These are phyloP conservation scores for Raddia guianensis DNA, from an alignment of 176 grass and related monocot species.

Conservation along the genomic window DNA sequence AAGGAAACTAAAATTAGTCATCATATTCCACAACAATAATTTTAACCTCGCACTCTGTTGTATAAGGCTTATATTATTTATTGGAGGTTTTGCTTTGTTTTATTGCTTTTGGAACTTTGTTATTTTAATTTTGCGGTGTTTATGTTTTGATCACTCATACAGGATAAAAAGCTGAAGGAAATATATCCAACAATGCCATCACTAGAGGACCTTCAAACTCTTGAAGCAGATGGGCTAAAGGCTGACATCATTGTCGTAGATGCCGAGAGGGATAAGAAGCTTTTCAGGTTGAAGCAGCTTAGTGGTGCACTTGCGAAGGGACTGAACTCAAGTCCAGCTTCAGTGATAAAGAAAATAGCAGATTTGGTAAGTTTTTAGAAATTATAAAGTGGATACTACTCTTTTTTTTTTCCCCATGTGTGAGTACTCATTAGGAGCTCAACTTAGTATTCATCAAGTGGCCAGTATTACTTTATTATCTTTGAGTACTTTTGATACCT, in stretches of 20 bases:
- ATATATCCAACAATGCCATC: conserved; percentile 75
- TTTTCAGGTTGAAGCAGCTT: conserved; percentile 96
- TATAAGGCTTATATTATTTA: conserved; percentile 7
- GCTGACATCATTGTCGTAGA: conserved; percentile 94
- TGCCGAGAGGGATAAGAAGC: conserved; percentile 88
- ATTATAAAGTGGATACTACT: background rate
- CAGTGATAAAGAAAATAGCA: conserved; percentile 98
- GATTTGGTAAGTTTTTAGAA: conserved; percentile 77
- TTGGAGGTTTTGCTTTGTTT: conserved; percentile 18
- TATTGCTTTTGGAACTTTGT: conserved; percentile 14
- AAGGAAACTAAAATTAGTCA: conserved; percentile 17
- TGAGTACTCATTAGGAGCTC: conserved; percentile 20
- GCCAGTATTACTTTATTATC: conserved; percentile 13
- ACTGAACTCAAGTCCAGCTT: conserved; percentile 76
- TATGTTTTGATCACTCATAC: conserved; percentile 43
- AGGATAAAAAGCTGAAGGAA: conserved; percentile 98
- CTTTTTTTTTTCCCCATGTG: conserved; percentile 29
- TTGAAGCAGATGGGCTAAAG: conserved; percentile 79
- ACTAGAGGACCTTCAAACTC: conserved; percentile 66
- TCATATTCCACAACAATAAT: conserved; percentile 1
- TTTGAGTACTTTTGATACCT: background rate
- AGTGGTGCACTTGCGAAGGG: conserved; percentile 85
- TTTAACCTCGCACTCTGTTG: conserved; percentile 18
- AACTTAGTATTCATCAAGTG: conserved; percentile 19
- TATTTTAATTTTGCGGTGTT: conserved; percentile 22